Base-by-base conservation (phyloP, 169 alveolate species). In the Eimeria tenella region DNA sequence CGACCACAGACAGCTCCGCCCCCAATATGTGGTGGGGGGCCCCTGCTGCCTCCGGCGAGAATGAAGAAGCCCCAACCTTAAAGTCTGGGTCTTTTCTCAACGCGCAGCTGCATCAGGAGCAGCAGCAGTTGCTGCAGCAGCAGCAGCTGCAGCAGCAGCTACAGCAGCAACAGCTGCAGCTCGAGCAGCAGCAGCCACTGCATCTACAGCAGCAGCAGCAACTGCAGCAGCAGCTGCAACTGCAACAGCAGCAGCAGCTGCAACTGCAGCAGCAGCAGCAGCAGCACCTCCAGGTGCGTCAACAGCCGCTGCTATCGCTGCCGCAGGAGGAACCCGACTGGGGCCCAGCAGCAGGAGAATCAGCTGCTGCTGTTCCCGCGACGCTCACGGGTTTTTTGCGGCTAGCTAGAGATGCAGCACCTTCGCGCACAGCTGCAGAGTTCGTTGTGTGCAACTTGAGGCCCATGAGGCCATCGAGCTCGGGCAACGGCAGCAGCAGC, bases 401-500 rank as follows among this genome's bases (percentile, higher is more conserved):
- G n/a, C 77, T 13, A n/a, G 11, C n/a, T n/a, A 15, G n/a, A 23
- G 77, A 68, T 15, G 31, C n/a, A n/a, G 42, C n/a, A 5, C 77
- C 77, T 3, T 23, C 77, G 11, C 49, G n/a, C 11, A 68, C 77
- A 17, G 77, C 87, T 10, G 89, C 74, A 53, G 74, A n/a, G 49
- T 19, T 13, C 49, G 89, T 25, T 56, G 89, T 56, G 49, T 81
- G 74, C 83, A 53, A 7, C 56, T 23, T 55, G 55, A 19, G 15
- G 89, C 89, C 58, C 21, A 31, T 56, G 9, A 6, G n/a, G 5
- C 89, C 89, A 31, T 15, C 31, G 31, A n/a, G 77, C 55, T 68
- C 42, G 11, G 77, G 31, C 11, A 23, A 68, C 56, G 7, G 74
- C 60, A 42, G 74, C 74, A 81, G 89, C 89, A 42, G 89, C 89